phyloP scores from a whole-genome alignment of 148 eudicot species.

The Camellia granthamiana region DNA sequence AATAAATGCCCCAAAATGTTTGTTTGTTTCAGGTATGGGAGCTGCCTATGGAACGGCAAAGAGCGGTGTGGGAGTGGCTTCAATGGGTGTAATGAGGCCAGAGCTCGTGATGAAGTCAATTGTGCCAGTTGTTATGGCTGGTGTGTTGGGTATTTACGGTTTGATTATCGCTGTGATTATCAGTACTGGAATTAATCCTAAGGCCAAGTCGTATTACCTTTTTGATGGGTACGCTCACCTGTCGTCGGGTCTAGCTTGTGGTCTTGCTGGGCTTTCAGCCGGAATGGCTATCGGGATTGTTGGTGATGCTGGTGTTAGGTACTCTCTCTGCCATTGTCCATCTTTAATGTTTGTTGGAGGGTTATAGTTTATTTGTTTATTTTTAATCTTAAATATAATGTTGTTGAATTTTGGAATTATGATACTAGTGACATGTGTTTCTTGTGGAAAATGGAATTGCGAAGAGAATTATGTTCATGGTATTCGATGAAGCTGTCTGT shows the following conservation, averaged over 20 bases:
- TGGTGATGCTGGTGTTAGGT: conserved; percentile 27
- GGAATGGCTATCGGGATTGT: conserved; percentile 24
- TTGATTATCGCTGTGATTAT: conserved; percentile 28
- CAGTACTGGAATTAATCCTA: conserved; percentile 25
- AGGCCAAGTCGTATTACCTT: conserved; percentile 25
- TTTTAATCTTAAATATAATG: background rate
- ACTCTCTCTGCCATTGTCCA: background rate
- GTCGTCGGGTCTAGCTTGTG: conserved; percentile 20
- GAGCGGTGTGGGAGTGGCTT: conserved; percentile 29
- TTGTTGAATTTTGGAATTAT: background rate
- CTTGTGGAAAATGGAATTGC: background rate
- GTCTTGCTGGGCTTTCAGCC: conserved; percentile 21
- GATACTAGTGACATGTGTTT: background rate
- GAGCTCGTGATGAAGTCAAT: conserved; percentile 29
- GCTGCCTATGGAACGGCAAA: conserved; percentile 30
- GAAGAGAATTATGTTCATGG: background rate
- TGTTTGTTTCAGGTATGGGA: conserved; percentile 17
- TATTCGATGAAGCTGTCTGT: background rate
- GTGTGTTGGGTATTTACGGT: conserved; percentile 25
- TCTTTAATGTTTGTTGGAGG: background rate
- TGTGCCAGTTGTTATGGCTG: conserved; percentile 28
- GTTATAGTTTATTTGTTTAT: background rate
- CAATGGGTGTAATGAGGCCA: conserved; percentile 28
- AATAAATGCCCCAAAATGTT: too few relatives aligned
- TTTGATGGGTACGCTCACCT: conserved; percentile 24